Base-by-base conservation (phyloP, 345 rosid genomes). In the Bruguiera gymnorhiza region DNA sequence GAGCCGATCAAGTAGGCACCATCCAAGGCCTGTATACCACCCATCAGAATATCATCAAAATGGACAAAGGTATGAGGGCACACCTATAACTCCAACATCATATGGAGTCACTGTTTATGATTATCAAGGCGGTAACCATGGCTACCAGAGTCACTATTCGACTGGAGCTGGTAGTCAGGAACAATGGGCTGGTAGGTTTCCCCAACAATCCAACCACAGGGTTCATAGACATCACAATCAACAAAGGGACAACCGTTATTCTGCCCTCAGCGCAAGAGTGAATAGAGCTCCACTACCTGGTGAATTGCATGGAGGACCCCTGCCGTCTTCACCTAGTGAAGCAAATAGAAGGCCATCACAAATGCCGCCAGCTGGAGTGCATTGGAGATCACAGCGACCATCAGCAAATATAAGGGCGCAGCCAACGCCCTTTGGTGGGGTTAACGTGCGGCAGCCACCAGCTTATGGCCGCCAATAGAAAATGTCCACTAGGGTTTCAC, bases 211-310 rank as follows among this genome's bases (percentile, higher is more conserved):
- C 56, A 73, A 76, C 81, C 88, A 76, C 51, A 71, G 68, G 26
- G 34, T 63, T 23, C 75, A 85, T 36, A 65, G 82, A 64, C 86
- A 68, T 57, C 78, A 78, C 30, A 74, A 68, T 73, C 83, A 78
- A 68, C 75, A 69, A 54, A 60, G 82, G 32, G 66, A 67, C 55
- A 83, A 77, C 70, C 76, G 81, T 11, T 86, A 34, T 75, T 68
- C 88, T 2, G 75, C 83, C 0, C 64, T 81, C 31, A 86, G 77
- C 68, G 11, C 81, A 23, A 78, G 79, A 62, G 55, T 64, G 7
- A 64, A 71, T 62, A 67, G 59, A 32, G 30, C 75, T 0, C 72
- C 74, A 19, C 73, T 66, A 7, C 66, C 61, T 34, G 81, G 79
- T 21, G 65, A 50, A 27, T 26, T 26, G 8, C 36, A 62, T 23